A percentile compares a stretch with the other conserved stretches of the same genome.
Evolutionary conservation across 805 yeast genomes (phyloP).

Genomic region (Starmerella sirachaensis): DNA sequence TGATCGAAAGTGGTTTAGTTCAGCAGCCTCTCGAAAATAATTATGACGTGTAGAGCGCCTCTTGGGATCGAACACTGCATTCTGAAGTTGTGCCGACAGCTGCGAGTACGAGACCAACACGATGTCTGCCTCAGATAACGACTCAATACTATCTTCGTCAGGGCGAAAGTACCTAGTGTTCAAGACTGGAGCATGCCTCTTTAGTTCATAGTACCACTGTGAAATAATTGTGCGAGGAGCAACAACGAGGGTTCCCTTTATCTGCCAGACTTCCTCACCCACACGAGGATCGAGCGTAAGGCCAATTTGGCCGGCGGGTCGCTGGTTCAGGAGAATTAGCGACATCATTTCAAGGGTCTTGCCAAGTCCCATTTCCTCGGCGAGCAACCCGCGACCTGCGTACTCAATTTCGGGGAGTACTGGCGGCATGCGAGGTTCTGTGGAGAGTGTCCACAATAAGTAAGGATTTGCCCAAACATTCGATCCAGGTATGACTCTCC

Average conservation of each 20-base stretch:
- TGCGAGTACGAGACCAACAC: conserved; percentile 68
- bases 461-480: conserved; percentile 26
- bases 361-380: conserved; percentile 97
- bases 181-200: conserved; percentile 46
- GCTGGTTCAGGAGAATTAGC: conserved; percentile 46
- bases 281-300: background rate
- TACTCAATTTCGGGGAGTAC: conserved; percentile 1
- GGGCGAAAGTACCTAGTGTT: conserved; percentile 37
- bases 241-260: conserved; percentile 67
- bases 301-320: conserved; percentile 25
- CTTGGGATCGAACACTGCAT: conserved; percentile 59
- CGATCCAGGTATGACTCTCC: conserved; percentile 18
- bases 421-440: conserved; percentile 7
- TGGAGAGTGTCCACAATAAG: conserved; percentile 5
- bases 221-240: conserved; percentile 73
- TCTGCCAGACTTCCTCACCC: conserved; percentile 25
- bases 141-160: conserved; percentile 35
- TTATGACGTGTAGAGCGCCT: conserved; percentile 29
- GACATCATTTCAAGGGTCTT: conserved; percentile 80
- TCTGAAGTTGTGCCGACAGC: conserved; percentile 60
- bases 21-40: conserved; percentile 1
- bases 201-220: conserved; percentile 79
- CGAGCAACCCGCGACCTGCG: conserved; percentile 53
- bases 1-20: conserved; percentile 35
- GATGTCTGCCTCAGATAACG: conserved; percentile 53